A percentile compares a stretch with the other conserved stretches of the same genome.
Evolutionary conservation across 495 filamentous ascomycete genomes (phyloP).

Genomic region (Hypoxylon fragiforme): DNA sequence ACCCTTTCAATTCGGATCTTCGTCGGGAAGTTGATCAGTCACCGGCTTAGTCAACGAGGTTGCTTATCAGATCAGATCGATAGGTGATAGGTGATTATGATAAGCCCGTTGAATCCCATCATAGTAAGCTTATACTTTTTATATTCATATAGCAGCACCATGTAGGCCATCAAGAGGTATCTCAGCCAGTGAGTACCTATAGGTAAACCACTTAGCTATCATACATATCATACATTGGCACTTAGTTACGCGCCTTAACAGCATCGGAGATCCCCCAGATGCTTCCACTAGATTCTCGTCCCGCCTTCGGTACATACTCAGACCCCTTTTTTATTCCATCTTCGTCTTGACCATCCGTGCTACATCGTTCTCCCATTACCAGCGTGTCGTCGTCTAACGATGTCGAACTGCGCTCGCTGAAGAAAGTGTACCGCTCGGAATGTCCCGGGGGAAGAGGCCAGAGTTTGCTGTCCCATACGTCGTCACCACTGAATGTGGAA

Average conservation of each 20-base stretch:
- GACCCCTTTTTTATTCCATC: neutral
- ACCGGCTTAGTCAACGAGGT: constrained; percentile 1
- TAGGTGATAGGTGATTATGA: neutral
- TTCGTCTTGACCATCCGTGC: neutral
- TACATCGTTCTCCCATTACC: constrained; percentile 1
- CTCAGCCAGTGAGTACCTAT: too few species aligned
- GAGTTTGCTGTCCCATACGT: constrained; percentile 21
- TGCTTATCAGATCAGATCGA: neutral
- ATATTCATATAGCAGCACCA: neutral
- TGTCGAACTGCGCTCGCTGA: constrained; percentile 27
- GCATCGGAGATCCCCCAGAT: constrained; percentile 18
- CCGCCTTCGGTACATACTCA: neutral
- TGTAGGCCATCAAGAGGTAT: neutral
- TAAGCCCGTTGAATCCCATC: neutral
- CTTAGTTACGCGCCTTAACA: neutral
- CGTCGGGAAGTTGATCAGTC: constrained; percentile 6
- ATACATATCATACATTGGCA: too few species aligned
- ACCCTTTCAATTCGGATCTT: constrained; percentile 7
- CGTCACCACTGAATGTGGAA: constrained; percentile 2
- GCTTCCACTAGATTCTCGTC: constrained; percentile 7
- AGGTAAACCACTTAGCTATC: too few species aligned
- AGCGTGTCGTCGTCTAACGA: constrained; percentile 7
- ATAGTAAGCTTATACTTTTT: neutral
- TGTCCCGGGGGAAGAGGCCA: constrained; percentile 32
- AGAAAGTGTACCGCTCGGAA: constrained; percentile 28